Base-by-base conservation (phyloP, 805 yeast species). In the Metschnikowia baotianmanensis region DNA sequence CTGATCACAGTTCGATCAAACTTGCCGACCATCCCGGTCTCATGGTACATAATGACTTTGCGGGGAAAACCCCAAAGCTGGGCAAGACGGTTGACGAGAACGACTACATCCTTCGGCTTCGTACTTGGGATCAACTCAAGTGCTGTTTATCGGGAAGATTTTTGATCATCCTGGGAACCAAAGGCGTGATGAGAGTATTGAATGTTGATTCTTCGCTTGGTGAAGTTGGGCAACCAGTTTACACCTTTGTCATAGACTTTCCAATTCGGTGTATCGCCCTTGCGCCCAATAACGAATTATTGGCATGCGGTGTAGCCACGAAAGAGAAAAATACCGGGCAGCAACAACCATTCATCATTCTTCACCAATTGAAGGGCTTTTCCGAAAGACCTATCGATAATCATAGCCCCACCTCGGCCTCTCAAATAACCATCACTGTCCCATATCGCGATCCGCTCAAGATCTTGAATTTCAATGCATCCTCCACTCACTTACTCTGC, bases 361-460 rank as follows among this genome's bases (percentile, higher is more conserved):
- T 87, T 31, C 83, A 83, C 45, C 69, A 67, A 33, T 69, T 13
- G 46, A 43, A 8, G 28, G 26, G 6, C 46, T 15, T 12, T 7
- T 9, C 11, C 7, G 20, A 29, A 15, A 20, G 24, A 27, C 1
- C 19, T 29, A 2, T 28, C 13, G 30, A 30, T 23, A 30, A 30
- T 9, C 37, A 39, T 6, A 34, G 52, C 5, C 23, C 46, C 11
- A 39, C 34, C 16, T 50, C 65, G 18, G 78, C 74, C 4, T 78
- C 76, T 30, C 83, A 87, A 2, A 72, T 83, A 8, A 79, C 89
- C 2, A 79, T 89, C 23, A 83, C 95, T 0, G 71, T 86, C 36
- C 96, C 97, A 0, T 88, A 87, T 59, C 65, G 86, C 22, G 97
- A 91, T 59, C 95, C 96, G 1, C 78, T 90, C 28, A 83, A 83